phyloP scores from a whole-genome alignment of 768 basidiomycete species.

The Hygrocybe coccinea region DNA sequence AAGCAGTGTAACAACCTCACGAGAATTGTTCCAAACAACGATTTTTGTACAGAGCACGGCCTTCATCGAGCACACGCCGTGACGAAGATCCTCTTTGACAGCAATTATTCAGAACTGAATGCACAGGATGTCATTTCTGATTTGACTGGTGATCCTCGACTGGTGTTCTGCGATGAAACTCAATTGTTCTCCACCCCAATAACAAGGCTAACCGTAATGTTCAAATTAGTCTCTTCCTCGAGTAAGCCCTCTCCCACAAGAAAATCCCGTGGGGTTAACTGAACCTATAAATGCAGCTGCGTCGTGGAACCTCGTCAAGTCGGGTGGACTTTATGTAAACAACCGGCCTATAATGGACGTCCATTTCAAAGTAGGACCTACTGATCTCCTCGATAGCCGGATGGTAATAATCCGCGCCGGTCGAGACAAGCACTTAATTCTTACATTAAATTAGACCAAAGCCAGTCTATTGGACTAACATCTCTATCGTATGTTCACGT shows the following conservation, averaged over 20 bases:
- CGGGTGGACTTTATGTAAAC: slow-evolving; percentile 73
- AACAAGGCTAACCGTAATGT: slow-evolving; percentile 54
- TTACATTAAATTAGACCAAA: background rate
- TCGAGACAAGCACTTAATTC: slow-evolving; percentile 62
- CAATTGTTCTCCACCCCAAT: slow-evolving; percentile 54
- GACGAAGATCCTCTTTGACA: slow-evolving; percentile 42
- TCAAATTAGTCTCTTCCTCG: slow-evolving; percentile 37
- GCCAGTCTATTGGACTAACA: too few species aligned
- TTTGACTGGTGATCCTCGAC: slow-evolving; percentile 60
- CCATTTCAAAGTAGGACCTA: slow-evolving; percentile 35
- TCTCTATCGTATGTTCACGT: background rate
- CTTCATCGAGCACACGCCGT: slow-evolving; percentile 38
- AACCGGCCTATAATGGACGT: slow-evolving; percentile 51
- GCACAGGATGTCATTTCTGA: slow-evolving; percentile 56
- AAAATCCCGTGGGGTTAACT: background rate
- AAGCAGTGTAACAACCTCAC: slow-evolving; percentile 23
- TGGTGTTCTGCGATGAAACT: slow-evolving; percentile 45
- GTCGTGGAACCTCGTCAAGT: slow-evolving; percentile 55
- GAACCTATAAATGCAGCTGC: slow-evolving; percentile 44
- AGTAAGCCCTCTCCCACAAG: background rate
- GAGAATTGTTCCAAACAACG: background rate
- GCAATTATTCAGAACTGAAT: slow-evolving; percentile 42
- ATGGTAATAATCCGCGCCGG: slow-evolving; percentile 69
- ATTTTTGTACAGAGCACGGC: slow-evolving; percentile 30
- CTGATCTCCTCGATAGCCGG: slow-evolving; percentile 54